Base-by-base conservation (phyloP, 23 red algal genomes). In the Rhodosorus marinus region DNA sequence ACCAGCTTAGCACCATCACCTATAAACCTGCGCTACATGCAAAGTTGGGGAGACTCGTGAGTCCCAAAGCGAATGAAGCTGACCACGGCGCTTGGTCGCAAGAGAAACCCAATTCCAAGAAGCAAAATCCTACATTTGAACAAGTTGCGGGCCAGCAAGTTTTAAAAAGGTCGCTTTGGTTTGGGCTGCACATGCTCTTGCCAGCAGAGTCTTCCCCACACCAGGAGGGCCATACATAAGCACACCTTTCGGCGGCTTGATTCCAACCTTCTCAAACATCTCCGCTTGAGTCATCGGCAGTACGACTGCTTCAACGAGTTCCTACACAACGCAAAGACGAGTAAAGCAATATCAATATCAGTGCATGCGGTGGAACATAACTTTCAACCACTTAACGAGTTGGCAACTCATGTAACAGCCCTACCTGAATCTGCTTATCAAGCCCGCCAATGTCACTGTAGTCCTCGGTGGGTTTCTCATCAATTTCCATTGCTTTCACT, bases 381-480 rank as follows among this genome's bases (percentile, higher is more conserved):
- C 51, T 3, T 5, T 27, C 11, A 54, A 54, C 51, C n/a, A n/a
- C n/a, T n/a, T n/a, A n/a, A n/a, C n/a, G n/a, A n/a, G n/a, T n/a
- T n/a, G n/a, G n/a, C n/a, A 31, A n/a, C n/a, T n/a, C n/a, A n/a
- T n/a, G n/a, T n/a, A n/a, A n/a, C n/a, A n/a, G n/a, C n/a, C n/a
- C n/a, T n/a, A n/a, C n/a, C n/a, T 98, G 76, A 34, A 98, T 98
- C 59, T 98, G 90, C 48, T 98, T 98, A 59, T 98, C 90, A 9
- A 98, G 63, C 22, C 90, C 90, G 25, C 90, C 90, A 25, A 98
- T 67, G 31, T 98, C 90, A 21, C 69, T 62, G 57, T 83, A 98
- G 29, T 81, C 73, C 49, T 98, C 90, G 4, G 90, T 98, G 6
- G 90, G 90, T 33, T 76, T 70, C 52, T 98, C 90, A 46, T 98